A percentile compares a stretch with the other conserved stretches of the same genome.
Conservation (phyloP, 1,139 yeast species). For the Meyerozyma smithsonii region DNA sequence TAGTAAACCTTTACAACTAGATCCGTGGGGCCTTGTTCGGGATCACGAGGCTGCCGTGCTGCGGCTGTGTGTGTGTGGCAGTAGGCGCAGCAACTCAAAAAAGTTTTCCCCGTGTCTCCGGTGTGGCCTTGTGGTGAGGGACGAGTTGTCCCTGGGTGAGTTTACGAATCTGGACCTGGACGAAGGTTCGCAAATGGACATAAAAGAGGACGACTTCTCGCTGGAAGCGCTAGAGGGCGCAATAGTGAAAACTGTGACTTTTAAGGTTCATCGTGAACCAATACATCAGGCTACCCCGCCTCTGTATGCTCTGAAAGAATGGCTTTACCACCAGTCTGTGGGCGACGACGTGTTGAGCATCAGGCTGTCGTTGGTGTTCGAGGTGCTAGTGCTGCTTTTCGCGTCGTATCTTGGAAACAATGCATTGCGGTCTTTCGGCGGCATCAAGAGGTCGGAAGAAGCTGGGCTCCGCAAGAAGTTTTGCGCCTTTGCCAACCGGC, state of each 20-base stretch:
- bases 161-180: background rate
- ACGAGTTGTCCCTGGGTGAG: background rate
- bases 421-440: background rate
- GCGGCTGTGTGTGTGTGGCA: background rate
- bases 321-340: background rate
- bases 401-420: constrained; percentile 1
- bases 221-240: background rate
- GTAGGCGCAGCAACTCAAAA: background rate
- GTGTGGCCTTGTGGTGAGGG: background rate
- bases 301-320: background rate
- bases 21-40: background rate
- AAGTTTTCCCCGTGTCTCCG: background rate
- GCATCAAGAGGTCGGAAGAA: background rate
- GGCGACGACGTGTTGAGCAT: background rate
- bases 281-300: background rate
- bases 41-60: background rate
- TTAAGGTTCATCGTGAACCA: background rate
- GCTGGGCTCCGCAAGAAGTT: background rate
- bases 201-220: background rate
- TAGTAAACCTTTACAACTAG: background rate
- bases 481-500: background rate
- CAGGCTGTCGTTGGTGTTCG: background rate
- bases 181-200: background rate
- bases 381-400: background rate
- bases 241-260: background rate